phyloP scores from a whole-genome alignment of 495 filamentous ascomycete species.

The Xylaria telfairii region DNA sequence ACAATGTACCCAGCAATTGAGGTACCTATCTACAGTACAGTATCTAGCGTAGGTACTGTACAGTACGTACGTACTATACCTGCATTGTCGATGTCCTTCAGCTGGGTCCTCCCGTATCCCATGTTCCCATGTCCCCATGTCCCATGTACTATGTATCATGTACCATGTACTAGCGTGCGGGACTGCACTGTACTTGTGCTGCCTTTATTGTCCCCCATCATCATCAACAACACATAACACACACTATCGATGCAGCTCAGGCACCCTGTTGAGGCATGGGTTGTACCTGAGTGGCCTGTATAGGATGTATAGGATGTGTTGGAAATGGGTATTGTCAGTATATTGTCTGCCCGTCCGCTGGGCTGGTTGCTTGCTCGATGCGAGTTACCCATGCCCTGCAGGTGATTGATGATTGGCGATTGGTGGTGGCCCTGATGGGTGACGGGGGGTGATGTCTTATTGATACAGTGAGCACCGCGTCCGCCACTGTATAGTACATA shows the following conservation, averaged over 20 bases:
- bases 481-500: background rate
- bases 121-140: too few species aligned
- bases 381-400: conserved; percentile 4
- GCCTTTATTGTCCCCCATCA: background rate
- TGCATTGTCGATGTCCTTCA: too few species aligned
- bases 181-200: conserved; percentile 1
- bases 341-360: background rate
- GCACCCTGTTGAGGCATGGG: background rate
- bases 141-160: too few species aligned
- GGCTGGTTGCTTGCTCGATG: background rate
- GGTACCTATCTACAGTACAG: background rate
- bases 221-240: background rate
- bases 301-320: background rate
- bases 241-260: conserved; percentile 16
- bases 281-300: background rate
- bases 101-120: conserved; percentile 10
- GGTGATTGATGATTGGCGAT: background rate
- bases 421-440: too few species aligned
- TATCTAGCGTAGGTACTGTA: too few species aligned
- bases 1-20: too few species aligned
- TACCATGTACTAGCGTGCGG: too few species aligned
- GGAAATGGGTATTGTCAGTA: background rate
- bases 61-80: too few species aligned
- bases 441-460: too few species aligned
- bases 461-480: background rate